Evolutionary conservation across 768 basidiomycete species (phyloP), one percentile per base, ranked within the genome.

Genomic region (Ramaria sp.): DNA sequence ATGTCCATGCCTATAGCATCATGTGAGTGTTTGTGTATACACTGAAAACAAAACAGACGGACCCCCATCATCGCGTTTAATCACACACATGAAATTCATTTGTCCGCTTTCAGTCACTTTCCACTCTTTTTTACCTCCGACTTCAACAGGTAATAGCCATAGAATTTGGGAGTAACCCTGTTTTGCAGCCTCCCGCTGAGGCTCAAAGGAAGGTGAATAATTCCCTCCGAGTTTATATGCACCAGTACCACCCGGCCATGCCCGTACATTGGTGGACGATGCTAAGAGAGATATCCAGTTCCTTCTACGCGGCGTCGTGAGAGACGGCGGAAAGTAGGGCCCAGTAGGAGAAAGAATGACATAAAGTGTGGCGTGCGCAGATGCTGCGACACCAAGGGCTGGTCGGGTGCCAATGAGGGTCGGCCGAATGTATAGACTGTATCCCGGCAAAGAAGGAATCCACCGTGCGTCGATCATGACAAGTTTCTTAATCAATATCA

Each of bases 401-500:
- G 59, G 42, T n/a, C 74, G 69, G 0, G 75, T 76, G 20, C 72
- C 76, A 57, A 78, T 86, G 65, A 89, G 70, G 6, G 84, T 91
- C 22, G 90, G 86, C 47, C 93, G 84, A 62, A 96, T 79, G 73
- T 95, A 97, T 37, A 97, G 73, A 57, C 86, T 89, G 68, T 89
- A 81, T 13, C 86, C 91, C 1, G 80, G 74, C 12, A 73, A 68
- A 1, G 73, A 70, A 3, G 92, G 93, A 33, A 96, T 90, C 92
- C 93, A 96, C 11, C 84, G 79, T n/a, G 74, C 69, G 45, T 97
- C 93, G 47, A 86, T 61, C 42, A 66, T 54, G 50, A 88, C 81
- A 58, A 97, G 78, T 49, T 78, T 78, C 68, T 86, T 84, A 66
- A 83, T 75, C 53, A 82, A 71, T 43, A 70, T 69, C 39, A 77